Base-by-base conservation (phyloP, 2,329 filamentous ascomycete genomes). In the Botrytis fragariae region DNA sequence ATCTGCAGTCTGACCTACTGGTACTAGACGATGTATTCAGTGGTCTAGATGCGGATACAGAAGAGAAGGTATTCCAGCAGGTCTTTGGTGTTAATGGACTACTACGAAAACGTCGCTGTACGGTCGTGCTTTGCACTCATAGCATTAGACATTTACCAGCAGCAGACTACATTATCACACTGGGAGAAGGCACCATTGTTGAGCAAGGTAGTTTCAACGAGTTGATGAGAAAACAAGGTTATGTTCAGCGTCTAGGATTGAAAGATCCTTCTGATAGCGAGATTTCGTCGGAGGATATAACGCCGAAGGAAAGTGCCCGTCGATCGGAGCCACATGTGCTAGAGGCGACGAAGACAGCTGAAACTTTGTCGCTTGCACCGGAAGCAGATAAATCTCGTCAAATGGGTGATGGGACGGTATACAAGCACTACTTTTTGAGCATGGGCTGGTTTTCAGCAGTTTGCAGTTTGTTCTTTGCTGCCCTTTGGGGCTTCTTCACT, bases 111-210 rank as follows among this genome's bases (percentile, higher is more conserved):
- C 81, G 1, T 83, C 84, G 48, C 12, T 54, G 48, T 18, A 57
- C n/a, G 0, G 77, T 82, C 0, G 42, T 85, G 12, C 76, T 84
- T 7, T 78, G 80, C 7, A 73, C 71, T 25, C 51, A 73, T 73
- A 51, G 67, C 83, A 81, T 76, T 75, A 44, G 84, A 80, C 73
- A 82, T 54, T 80, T 82, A 25, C 77, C 72, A 37, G 73, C 78
- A 69, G 81, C 83, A 6, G 85, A 88, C 54, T 78, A 83, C n/a
- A 81, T 85, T 42, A 76, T 85, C 10, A 79, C 80, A 32, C 75
- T 85, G 25, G 77, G 72, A 7, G 78, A 79, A 10, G 72, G 69
- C 29, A 76, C 62, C 2, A 42, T 82, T 44, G 71, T 75, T 10
- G 80, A 81, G 22, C 81, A 83, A 74, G 84, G 84, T 2, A 78